Conservation (phyloP, 2,329 filamentous ascomycete species). For the Clonostachys rosea region DNA sequence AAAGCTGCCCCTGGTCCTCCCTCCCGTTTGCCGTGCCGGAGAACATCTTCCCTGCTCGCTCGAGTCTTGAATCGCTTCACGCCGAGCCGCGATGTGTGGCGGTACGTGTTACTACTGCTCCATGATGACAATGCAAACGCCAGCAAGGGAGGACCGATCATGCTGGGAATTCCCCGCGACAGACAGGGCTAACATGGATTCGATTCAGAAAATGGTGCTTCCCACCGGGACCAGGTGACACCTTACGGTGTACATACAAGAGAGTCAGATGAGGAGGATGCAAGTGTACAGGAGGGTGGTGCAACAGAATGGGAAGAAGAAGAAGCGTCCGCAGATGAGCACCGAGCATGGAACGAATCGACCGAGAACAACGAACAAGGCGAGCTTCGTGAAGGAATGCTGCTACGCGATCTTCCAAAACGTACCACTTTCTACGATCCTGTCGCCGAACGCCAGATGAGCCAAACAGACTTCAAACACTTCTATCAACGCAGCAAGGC, state of each 20-base stretch:
- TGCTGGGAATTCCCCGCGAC: too few relatives aligned
- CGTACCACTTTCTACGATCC: constrained; percentile 91
- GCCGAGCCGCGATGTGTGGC: too few relatives aligned
- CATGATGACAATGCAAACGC: too few relatives aligned
- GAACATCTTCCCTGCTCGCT: too few relatives aligned
- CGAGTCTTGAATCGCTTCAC: too few relatives aligned
- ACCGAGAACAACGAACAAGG: constrained; percentile 14
- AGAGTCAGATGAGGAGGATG: constrained; percentile 23
- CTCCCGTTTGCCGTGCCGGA: too few relatives aligned
- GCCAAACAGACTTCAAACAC: constrained; percentile 88
- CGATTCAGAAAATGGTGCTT: not conserved
- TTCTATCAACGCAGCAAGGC: constrained; percentile 87
- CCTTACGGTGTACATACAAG: constrained; percentile 11
- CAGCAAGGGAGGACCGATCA: too few relatives aligned
- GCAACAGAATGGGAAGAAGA: constrained; percentile 1
- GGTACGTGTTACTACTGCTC: too few relatives aligned
- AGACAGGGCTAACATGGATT: too few relatives aligned
- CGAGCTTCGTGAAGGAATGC: constrained; percentile 48
- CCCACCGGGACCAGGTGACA: not conserved
- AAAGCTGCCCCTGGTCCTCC: too few relatives aligned
- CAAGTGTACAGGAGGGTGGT: constrained; percentile 11
- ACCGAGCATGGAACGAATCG: constrained; percentile 5
- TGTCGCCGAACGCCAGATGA: constrained; percentile 89
- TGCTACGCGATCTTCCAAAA: constrained; percentile 55
- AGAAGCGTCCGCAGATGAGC: constrained; percentile 7